phyloP scores from a whole-genome alignment of 495 filamentous ascomycete species.

The Poronia punctata region DNA sequence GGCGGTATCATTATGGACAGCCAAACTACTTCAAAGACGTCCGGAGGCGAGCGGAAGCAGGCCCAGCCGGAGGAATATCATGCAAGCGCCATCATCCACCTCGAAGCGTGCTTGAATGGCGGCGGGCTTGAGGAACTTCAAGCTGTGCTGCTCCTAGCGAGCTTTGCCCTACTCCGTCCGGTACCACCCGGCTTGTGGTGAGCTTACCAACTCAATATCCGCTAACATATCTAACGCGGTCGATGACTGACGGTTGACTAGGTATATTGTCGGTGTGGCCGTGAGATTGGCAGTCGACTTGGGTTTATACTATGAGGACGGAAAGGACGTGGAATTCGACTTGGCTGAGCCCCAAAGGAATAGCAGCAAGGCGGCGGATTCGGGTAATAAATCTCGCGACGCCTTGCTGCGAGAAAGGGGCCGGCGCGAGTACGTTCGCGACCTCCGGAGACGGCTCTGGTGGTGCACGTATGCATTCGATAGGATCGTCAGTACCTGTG shows the following conservation, averaged over 20 bases:
- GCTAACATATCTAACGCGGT: background rate
- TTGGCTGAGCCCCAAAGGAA: slow-evolving; percentile 5
- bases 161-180: slow-evolving; percentile 83
- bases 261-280: slow-evolving; percentile 90
- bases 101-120: slow-evolving; percentile 79
- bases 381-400: slow-evolving; percentile 24
- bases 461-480: slow-evolving; percentile 97
- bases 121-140: slow-evolving; percentile 87
- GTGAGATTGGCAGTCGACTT: slow-evolving; percentile 85
- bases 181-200: slow-evolving; percentile 87
- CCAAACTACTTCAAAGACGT: slow-evolving; percentile 19
- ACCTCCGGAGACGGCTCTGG: slow-evolving; percentile 82
- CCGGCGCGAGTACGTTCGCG: slow-evolving; percentile 76
- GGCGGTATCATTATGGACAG: slow-evolving; percentile 82
- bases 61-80: slow-evolving; percentile 93
- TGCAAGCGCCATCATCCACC: slow-evolving; percentile 82
- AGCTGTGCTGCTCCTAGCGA: slow-evolving; percentile 80
- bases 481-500: slow-evolving; percentile 83
- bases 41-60: slow-evolving; percentile 46
- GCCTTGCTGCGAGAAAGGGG: slow-evolving; percentile 50
- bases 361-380: background rate
- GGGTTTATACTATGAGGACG: slow-evolving; percentile 89
- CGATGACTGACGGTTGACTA: slow-evolving; percentile 15
- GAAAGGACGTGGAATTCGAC: slow-evolving; percentile 55
- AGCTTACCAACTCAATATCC: slow-evolving; percentile 1